Evolutionary conservation across 2,329 filamentous ascomycete genomes (phyloP), one percentile per base, ranked within the genome.

Genomic region (Pyrenophora seminiperda): DNA sequence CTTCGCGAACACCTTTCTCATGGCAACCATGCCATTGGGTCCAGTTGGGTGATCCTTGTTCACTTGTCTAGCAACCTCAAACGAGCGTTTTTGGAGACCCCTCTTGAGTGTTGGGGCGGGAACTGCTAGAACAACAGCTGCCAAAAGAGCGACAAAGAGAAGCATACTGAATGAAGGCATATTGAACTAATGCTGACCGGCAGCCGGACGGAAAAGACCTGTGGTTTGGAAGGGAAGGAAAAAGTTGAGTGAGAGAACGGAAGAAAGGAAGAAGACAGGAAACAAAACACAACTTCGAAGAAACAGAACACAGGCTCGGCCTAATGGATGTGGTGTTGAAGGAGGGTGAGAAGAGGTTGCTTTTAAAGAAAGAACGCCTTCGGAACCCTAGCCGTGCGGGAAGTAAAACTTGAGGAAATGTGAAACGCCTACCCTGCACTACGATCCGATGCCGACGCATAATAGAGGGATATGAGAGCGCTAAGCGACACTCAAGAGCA

Each of bases 1-100:
- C 70, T 92, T 92, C 61, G 78, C 74, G 69, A 88, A 86, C 13
- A 87, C 83, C 73, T 83, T 88, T 41, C 81, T 73, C 59, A 92
- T 77, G 41, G 86, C 85, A 49, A 75, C 68, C 5, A 80, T 76
- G n/a, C 86, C 85, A 74, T 87, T 79, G 39, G 66, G 67, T 19
- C 67, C 67, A 42, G 66, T 67, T 17, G 77, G 75, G 66, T 84
- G 84, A 47, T 76, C 76, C n/a, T 74, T 74, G 60, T 84, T 85
- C 42, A 76, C 72, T 38, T 82, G 74, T 29, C 85, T 79, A 41
- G 83, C 79, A 27, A 89, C 79, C 67, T 80, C 83, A 75, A 88
- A 89, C 6, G 83, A 83, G 17, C 81, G 77, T 66, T 82, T 83
- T 56, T 77, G 67, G 7, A 81, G 61, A 38, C 56, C 56, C 43